Base-by-base conservation (phyloP, 2,329 filamentous ascomycete species). In the Colletotrichum tamarilloi region DNA sequence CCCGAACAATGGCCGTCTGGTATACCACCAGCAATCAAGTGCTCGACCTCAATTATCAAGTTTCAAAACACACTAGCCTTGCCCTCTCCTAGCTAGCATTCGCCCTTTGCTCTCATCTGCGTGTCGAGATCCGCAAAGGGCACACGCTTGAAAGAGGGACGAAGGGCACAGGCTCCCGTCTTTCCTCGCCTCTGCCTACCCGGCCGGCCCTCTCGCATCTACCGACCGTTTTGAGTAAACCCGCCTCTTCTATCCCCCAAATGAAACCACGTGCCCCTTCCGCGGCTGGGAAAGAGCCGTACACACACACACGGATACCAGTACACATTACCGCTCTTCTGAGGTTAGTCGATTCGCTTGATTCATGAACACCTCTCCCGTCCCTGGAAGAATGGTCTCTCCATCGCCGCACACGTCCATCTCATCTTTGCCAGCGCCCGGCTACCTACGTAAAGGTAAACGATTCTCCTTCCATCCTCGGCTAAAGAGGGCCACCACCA, bases 111-210 rank as follows among this genome's bases (percentile, higher is more conserved):
- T 11, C 19, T 0, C 19, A 8, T 22, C 42, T 49, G 8, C 42
- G 42, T 22, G 14, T 19, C 46, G 49, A 55, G 14, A 24, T 49
- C 14, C 22, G 22, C 3, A 49, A 28, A 64, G 49, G 26, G 11
- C 59, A 30, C 60, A 28, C 42, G 26, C 22, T 28, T 28, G 30
- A 24, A 19, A 3, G n/a, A 4, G 28, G 12, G 35, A 46, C 22
- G n/a, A 16, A 62, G 49, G 11, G 68, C 64, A 72, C 68, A 60
- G 64, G 30, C 52, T 68, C 57, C 38, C 68, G 68, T 62, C 32
- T 49, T 58, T 26, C 26, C 26, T 49, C 42, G 42, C 19, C 42
- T 49, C 42, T 49, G 19, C 42, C 42, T 49, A 22, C 42, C 42
- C 42, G 42, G 19, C 8, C 7, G 19, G 42, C 35, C 19, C 22